Conservation (phyloP, 2,329 filamentous ascomycete species). For the Cadophora malorum region DNA sequence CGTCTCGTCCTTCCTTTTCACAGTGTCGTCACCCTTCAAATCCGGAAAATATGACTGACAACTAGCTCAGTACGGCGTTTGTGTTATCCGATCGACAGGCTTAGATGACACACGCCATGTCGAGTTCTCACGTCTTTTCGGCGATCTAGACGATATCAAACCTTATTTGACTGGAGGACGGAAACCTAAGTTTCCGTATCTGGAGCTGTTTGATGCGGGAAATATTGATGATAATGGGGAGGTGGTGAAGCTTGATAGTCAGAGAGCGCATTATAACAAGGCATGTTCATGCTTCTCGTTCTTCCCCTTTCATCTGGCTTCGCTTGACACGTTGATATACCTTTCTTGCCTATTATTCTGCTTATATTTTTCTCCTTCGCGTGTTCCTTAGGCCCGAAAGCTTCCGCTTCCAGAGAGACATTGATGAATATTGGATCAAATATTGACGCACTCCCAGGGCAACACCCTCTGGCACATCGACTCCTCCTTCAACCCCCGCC, state of each 20-base stretch:
- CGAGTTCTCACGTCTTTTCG: slow-evolving; percentile 56
- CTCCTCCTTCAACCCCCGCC: slow-evolving; percentile 60
- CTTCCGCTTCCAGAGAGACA: too few species aligned
- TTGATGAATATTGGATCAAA: too few species aligned
- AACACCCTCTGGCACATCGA: slow-evolving; percentile 62
- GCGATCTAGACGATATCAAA: slow-evolving; percentile 61
- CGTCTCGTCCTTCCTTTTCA: not conserved
- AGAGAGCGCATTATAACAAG: slow-evolving; percentile 35
- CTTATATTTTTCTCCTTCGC: too few species aligned
- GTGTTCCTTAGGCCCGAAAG: too few species aligned
- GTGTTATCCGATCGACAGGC: slow-evolving; percentile 57
- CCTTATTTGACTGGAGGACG: slow-evolving; percentile 55
- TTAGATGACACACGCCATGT: slow-evolving; percentile 59
- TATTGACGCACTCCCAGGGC: slow-evolving; percentile 22
- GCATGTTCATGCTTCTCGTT: not conserved
- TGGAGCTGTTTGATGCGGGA: slow-evolving; percentile 63
- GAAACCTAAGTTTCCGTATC: slow-evolving; percentile 50
- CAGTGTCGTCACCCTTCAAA: slow-evolving; percentile 18
- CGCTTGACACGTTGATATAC: too few species aligned
- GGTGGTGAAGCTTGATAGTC: slow-evolving; percentile 30
- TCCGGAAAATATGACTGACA: not conserved
- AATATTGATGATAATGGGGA: slow-evolving; percentile 58
- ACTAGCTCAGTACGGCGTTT: slow-evolving; percentile 55
- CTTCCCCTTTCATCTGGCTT: not conserved
- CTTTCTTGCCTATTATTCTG: too few species aligned